These are phyloP conservation scores for Fusarium luffae DNA, from an alignment of 2,329 filamentous ascomycete genomes.

Conservation along the genomic window DNA sequence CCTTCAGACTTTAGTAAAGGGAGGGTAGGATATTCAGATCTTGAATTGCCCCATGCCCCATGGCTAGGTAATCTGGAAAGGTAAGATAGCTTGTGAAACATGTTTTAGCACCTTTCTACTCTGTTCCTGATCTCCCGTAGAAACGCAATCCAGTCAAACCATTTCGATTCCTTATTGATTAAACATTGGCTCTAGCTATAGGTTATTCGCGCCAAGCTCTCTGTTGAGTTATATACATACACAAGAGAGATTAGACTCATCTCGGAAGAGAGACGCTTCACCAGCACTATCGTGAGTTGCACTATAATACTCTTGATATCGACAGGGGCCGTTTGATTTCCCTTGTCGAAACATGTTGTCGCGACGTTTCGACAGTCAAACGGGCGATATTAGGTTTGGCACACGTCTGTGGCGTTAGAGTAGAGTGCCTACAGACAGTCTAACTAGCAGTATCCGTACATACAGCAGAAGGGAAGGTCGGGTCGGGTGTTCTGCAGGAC, in stretches of 20 bases:
- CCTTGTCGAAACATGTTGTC: conserved; percentile 10
- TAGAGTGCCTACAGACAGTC: background rate
- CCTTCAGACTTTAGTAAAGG: background rate
- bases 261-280: conserved; percentile 5
- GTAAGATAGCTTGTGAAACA: conserved; percentile 26
- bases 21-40: conserved; percentile 9
- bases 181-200: background rate
- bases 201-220: conserved; percentile 5
- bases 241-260: conserved; percentile 4
- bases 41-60: conserved; percentile 6
- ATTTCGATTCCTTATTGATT: background rate
- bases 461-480: background rate
- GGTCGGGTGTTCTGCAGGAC: conserved; percentile 10
- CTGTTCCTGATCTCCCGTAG: conserved; percentile 19
- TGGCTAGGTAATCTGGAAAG: background rate
- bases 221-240: background rate
- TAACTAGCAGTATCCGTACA: background rate
- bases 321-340: conserved; percentile 19
- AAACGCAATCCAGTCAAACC: conserved; percentile 25
- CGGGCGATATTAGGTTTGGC: conserved; percentile 4
- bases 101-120: conserved; percentile 13
- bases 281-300: background rate
- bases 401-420: conserved; percentile 36
- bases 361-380: conserved; percentile 14
- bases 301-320: conserved; percentile 4